These are phyloP conservation scores for Macrocybe gigantea DNA, from an alignment of 768 basidiomycete species.

Conservation along the genomic window DNA sequence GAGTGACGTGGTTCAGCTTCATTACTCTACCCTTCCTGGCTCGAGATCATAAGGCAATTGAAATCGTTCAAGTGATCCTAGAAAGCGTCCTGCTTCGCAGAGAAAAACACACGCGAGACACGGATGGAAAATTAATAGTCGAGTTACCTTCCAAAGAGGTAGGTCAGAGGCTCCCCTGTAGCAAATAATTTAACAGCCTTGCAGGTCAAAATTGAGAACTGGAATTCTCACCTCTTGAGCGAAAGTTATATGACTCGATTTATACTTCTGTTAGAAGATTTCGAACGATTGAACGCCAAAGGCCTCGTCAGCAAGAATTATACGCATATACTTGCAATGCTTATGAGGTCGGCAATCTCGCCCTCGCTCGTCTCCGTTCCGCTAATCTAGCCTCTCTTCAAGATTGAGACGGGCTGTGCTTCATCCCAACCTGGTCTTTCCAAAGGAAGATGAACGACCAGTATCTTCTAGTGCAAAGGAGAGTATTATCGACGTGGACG, in stretches of 20 bases:
- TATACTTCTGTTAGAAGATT: conserved; percentile 77
- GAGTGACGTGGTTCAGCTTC: conserved; percentile 43
- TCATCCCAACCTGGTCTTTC: conserved; percentile 80
- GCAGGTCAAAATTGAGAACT: conserved; percentile 62
- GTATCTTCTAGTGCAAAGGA: conserved; percentile 29
- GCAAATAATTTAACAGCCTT: background rate
- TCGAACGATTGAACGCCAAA: conserved; percentile 73
- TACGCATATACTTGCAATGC: conserved; percentile 87
- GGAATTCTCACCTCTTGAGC: conserved; percentile 76
- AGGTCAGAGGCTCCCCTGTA: conserved; percentile 1
- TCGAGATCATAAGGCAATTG: conserved; percentile 87
- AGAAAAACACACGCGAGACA: conserved; percentile 91
- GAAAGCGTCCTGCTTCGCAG: conserved; percentile 83
- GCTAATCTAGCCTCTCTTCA: conserved; percentile 1
- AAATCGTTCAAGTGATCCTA: conserved; percentile 91
- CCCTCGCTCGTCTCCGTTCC: background rate
- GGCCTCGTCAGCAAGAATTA: conserved; percentile 78
- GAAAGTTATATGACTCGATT: conserved; percentile 85
- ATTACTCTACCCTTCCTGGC: conserved; percentile 90
- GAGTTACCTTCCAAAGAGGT: conserved; percentile 86
- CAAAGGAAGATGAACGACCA: conserved; percentile 36
- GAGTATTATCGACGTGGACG: conserved; percentile 47
- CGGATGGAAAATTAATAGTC: conserved; percentile 81
- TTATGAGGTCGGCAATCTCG: conserved; percentile 72
- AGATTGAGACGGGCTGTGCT: conserved; percentile 90